Conservation (phyloP, 148 eudicot genomes). For the Oxyria digyna region DNA sequence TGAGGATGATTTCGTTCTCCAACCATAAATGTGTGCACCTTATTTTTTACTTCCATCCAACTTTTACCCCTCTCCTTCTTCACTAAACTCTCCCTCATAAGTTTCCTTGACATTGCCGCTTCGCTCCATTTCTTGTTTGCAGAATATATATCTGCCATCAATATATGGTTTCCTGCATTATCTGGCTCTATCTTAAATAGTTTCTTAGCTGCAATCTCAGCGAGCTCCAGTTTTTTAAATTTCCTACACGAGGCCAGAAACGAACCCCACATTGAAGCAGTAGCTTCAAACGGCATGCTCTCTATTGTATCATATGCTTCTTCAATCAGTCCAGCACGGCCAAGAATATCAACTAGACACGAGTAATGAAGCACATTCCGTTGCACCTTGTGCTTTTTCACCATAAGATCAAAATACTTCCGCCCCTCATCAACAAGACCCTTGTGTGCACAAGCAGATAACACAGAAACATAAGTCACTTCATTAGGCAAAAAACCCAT, state of each 20-base stretch:
- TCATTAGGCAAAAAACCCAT: constrained; percentile 49
- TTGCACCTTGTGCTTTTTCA: constrained; percentile 30
- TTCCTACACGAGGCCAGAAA: constrained; percentile 57
- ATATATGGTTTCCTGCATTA: constrained; percentile 64
- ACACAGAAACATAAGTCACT: constrained; percentile 52
- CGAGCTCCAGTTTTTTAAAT: constrained; percentile 39
- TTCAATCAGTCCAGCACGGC: constrained; percentile 49
- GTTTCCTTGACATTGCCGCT: constrained; percentile 40
- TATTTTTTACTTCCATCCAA: constrained; percentile 56
- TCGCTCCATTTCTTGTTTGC: constrained; percentile 53
- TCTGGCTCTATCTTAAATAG: constrained; percentile 62
- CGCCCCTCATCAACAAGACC: constrained; percentile 55
- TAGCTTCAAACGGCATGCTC: constrained; percentile 64
- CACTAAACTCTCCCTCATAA: constrained; percentile 44
- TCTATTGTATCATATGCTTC: constrained; percentile 50
- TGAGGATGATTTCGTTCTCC: constrained; percentile 54
- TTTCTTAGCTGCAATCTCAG: constrained; percentile 59
- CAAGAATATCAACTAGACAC: constrained; percentile 69
- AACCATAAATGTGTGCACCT: constrained; percentile 58
- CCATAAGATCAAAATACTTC: constrained; percentile 41
- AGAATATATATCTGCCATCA: constrained; percentile 67
- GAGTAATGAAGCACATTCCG: constrained; percentile 53
- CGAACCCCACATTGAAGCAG: constrained; percentile 78
- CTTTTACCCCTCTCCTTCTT: constrained; percentile 57
- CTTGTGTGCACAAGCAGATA: constrained; percentile 70